phyloP scores from a whole-genome alignment of 805 yeast genomes.

The Wickerhamiella sorbophila region DNA sequence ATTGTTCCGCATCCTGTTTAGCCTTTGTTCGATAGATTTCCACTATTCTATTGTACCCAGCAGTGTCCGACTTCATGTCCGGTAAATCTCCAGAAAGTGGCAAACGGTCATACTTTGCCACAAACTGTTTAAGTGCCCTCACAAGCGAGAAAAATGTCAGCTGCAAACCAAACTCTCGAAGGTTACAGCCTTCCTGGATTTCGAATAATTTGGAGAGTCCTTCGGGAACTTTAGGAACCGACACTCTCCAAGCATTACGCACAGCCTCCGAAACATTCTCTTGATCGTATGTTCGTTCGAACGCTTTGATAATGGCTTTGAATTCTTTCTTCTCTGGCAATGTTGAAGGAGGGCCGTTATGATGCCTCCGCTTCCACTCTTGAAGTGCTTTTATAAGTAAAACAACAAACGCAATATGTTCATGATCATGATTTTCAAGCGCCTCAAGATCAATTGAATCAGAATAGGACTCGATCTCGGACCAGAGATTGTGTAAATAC shows the following conservation, averaged over 20 bases:
- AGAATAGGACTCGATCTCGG: conserved; percentile 38
- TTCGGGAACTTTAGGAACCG: conserved; percentile 19
- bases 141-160: conserved; percentile 47
- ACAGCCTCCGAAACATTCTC: conserved; percentile 42
- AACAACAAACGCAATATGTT: conserved; percentile 58
- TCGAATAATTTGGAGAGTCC: conserved; percentile 9
- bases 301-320: conserved; percentile 26
- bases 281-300: conserved; percentile 28
- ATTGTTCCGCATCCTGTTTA: conserved; percentile 30
- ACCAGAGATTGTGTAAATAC: conserved; percentile 60
- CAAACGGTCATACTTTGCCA: conserved; percentile 21
- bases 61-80: conserved; percentile 76
- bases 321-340: conserved; percentile 30
- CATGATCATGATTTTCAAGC: conserved; percentile 31
- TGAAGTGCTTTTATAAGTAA: conserved; percentile 42
- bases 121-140: conserved; percentile 39
- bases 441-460: conserved; percentile 36
- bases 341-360: conserved; percentile 23
- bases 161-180: background rate
- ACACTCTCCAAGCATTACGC: conserved; percentile 32
- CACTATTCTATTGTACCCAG: conserved; percentile 44
- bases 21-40: conserved; percentile 44
- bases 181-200: background rate
- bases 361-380: conserved; percentile 26
- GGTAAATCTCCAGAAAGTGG: conserved; percentile 63